Conservation (phyloP, 176 grass and related monocot genomes). For the Ensete ventricosum region DNA sequence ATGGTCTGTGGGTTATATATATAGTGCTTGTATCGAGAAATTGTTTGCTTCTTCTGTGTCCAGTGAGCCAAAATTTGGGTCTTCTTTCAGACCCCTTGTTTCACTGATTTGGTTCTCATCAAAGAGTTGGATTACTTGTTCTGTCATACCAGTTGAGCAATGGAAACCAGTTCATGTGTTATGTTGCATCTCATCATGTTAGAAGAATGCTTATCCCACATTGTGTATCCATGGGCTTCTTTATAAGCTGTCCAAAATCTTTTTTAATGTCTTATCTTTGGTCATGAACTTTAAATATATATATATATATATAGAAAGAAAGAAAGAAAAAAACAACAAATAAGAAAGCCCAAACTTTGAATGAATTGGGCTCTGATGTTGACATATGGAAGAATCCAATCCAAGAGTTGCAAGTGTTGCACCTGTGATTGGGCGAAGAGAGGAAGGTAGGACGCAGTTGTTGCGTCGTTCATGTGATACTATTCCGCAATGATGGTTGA, state of each 20-base stretch:
- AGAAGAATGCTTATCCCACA: too few relatives aligned
- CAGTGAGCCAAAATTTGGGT: constrained; percentile 1
- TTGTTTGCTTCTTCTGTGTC: constrained; percentile 4
- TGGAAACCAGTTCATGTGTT: neutral
- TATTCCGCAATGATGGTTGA: neutral
- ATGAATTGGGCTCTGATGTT: neutral
- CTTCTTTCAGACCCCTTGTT: constrained; percentile 1
- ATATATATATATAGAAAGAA: too few relatives aligned
- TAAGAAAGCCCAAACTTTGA: too few relatives aligned
- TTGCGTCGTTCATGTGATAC: neutral
- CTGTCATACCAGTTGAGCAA: neutral
- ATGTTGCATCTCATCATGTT: too few relatives aligned
- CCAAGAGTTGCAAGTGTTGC: neutral
- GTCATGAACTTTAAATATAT: too few relatives aligned
- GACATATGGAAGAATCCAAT: neutral
- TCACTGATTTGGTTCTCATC: neutral
- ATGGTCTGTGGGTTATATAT: neutral
- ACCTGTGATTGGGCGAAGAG: too few relatives aligned
- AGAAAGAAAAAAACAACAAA: too few relatives aligned
- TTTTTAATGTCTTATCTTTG: too few relatives aligned
- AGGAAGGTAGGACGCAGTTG: neutral
- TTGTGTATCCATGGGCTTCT: too few relatives aligned
- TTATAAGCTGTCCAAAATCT: too few relatives aligned
- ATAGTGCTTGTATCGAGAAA: constrained; percentile 9
- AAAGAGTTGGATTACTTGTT: neutral